Conservation (phyloP, 139 green algal species). For the Nannochloris sp. region DNA sequence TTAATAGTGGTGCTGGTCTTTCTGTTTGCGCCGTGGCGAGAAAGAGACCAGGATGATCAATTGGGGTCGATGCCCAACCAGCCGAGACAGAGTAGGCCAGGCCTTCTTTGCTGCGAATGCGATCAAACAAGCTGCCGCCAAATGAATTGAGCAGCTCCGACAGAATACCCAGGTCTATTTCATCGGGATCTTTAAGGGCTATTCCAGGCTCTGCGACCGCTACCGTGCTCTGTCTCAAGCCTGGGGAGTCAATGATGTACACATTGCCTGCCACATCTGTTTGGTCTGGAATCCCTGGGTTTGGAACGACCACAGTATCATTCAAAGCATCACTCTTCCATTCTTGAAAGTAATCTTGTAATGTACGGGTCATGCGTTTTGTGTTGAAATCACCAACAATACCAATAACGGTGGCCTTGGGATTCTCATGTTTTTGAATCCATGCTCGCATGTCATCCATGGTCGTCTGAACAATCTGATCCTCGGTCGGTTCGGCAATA, state of each 20-base stretch:
- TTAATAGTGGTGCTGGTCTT: conserved; percentile 34
- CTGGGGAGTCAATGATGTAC: conserved; percentile 46
- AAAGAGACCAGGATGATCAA: conserved; percentile 67
- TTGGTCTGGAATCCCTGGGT: conserved; percentile 27
- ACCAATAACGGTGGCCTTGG: conserved; percentile 61
- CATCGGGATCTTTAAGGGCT: conserved; percentile 47
- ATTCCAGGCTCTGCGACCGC: conserved; percentile 50
- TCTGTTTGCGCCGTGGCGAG: conserved; percentile 51
- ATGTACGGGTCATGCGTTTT: conserved; percentile 27
- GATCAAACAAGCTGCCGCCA: conserved; percentile 68
- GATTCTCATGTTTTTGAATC: conserved; percentile 24
- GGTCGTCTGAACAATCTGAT: conserved; percentile 12
- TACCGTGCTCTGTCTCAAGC: conserved; percentile 18
- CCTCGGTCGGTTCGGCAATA: conserved; percentile 34
- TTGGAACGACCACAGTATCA: conserved; percentile 14
- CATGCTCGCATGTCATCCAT: conserved; percentile 26
- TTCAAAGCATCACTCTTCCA: conserved; percentile 8
- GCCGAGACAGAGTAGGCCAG: conserved; percentile 65
- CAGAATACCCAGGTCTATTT: conserved; percentile 52
- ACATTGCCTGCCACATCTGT: conserved; percentile 14
- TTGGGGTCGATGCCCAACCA: conserved; percentile 46
- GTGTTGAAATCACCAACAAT: conserved; percentile 57
- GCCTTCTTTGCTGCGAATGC: conserved; percentile 55
- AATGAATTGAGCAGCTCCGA: conserved; percentile 62
- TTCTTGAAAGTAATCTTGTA: background rate